Conservation (phyloP, 164 flowering plant species). For the Aristolochia californica region DNA sequence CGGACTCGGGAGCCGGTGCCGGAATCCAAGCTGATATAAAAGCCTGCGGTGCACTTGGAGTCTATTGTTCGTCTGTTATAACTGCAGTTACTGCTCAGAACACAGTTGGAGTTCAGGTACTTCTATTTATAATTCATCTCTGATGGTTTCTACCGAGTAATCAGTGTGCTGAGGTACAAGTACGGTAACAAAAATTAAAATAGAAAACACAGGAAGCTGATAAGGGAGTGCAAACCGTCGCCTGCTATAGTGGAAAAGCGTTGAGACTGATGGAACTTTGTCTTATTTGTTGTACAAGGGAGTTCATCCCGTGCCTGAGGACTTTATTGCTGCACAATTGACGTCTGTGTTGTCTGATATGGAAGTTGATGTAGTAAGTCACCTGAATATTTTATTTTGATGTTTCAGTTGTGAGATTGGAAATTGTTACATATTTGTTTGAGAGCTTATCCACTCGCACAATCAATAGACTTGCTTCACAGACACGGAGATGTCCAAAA, state of each 20-base stretch:
- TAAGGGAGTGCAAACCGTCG: too few relatives aligned
- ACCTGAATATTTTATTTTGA: neutral
- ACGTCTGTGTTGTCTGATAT: constrained; percentile 88
- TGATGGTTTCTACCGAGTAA: neutral
- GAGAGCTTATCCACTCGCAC: neutral
- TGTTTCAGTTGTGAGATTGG: neutral
- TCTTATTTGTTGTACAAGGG: constrained; percentile 30
- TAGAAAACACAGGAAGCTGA: too few relatives aligned
- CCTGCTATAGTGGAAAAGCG: too few relatives aligned
- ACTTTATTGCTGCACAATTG: constrained; percentile 68
- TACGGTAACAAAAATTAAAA: neutral
- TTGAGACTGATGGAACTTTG: neutral
- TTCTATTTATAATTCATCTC: neutral
- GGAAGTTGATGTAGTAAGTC: constrained; percentile 83
- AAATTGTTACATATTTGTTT: neutral
- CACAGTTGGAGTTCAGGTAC: constrained; percentile 92
- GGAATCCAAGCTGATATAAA: constrained; percentile 97
- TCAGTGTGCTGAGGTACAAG: neutral
- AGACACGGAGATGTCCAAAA: too few relatives aligned
- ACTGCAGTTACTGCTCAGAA: constrained; percentile 96
- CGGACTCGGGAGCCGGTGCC: constrained; percentile 97
- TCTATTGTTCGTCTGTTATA: constrained; percentile 86
- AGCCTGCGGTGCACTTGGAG: constrained; percentile 82
- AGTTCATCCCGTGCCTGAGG: constrained; percentile 48
- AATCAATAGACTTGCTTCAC: too few relatives aligned